phyloP scores from a whole-genome alignment of 2,329 filamentous ascomycete species.

The Alternaria postmessia region DNA sequence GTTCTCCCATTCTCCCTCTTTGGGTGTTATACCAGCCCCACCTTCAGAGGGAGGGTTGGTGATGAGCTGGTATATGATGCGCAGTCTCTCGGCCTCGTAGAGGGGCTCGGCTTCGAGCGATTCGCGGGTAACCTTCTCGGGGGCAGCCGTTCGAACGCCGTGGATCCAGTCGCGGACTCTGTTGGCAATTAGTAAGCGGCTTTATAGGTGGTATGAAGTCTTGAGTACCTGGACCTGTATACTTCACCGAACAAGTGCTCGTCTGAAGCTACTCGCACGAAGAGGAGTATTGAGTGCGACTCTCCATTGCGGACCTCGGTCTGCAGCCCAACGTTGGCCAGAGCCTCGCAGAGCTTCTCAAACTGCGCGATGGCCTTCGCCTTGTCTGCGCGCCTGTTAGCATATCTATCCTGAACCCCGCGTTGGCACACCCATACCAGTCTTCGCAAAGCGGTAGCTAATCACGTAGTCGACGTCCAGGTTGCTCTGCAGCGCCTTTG shows the following conservation, averaged over 20 bases:
- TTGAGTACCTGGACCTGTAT: conserved; percentile 74
- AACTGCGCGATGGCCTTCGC: conserved; percentile 77
- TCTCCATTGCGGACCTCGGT: conserved; percentile 87
- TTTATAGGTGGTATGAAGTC: not conserved
- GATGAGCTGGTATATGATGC: conserved; percentile 83
- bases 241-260: conserved; percentile 79
- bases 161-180: conserved; percentile 95
- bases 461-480: conserved; percentile 89
- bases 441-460: conserved; percentile 74
- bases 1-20: conserved; percentile 60
- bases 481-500: conserved; percentile 58
- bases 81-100: conserved; percentile 85
- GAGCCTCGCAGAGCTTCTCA: conserved; percentile 75
- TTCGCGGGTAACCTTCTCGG: conserved; percentile 73
- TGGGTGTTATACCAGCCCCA: conserved; percentile 60
- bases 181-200: not conserved
- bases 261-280: conserved; percentile 80
- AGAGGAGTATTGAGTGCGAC: conserved; percentile 78
- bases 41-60: conserved; percentile 58
- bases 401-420: conserved; percentile 13
- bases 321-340: conserved; percentile 81
- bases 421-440: conserved; percentile 59
- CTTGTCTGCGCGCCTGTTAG: conserved; percentile 62
- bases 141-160: conserved; percentile 80
- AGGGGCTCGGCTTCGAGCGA: conserved; percentile 77